Evolutionary conservation across 225 moss, liverwort and hornwort species (phyloP), one percentile per base, ranked within the genome.

Genomic region (Polytrichum commune): DNA sequence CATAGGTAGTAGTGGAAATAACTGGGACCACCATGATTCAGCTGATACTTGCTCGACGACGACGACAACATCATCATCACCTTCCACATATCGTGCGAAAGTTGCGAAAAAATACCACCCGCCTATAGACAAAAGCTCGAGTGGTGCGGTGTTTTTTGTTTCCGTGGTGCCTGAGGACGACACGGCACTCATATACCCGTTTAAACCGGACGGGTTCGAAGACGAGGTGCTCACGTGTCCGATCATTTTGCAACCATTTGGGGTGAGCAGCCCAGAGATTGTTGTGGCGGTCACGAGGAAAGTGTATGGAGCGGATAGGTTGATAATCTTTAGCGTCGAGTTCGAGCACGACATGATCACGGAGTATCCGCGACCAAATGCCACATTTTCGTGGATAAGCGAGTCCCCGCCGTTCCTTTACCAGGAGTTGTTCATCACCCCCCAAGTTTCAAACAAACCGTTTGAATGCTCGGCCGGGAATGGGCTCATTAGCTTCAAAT

Each of bases 401-500:
- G 74, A 85, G 27, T 74, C 76, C 56, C 82, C 75, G 0, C 61
- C 72, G 5, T 82, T 62, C 29, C 9, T 82, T 0, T 82, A 82
- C 54, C 65, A 77, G 22, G 65, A 85, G 55, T 7, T 85, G 3
- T 85, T 85, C 4, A 69, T 68, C 13, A 82, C 72, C 0, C 0
- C 74, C 7, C 55, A 67, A 19, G 69, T 38, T 53, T 29, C 79
- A 23, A 82, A 82, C n/a, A 82, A 85, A 27, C 63, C 77, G 0
- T 79, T 82, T 58, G 79, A 85, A 72, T 77, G 74, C 0, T 82
- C 38, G 0, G 60, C 28, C 0, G 72, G 79, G 0, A 82, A 85
- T 66, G 82, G 79, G 22, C 69, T 85, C 35, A 77, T 82, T 53
- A 79, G 77, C 26, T 79, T 85, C 0, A 82, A 85, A 16, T 62